A percentile compares a stretch with the other conserved stretches of the same genome.
Evolutionary conservation across 2,329 filamentous ascomycete species (phyloP).

Genomic region (Akanthomyces muscarius): DNA sequence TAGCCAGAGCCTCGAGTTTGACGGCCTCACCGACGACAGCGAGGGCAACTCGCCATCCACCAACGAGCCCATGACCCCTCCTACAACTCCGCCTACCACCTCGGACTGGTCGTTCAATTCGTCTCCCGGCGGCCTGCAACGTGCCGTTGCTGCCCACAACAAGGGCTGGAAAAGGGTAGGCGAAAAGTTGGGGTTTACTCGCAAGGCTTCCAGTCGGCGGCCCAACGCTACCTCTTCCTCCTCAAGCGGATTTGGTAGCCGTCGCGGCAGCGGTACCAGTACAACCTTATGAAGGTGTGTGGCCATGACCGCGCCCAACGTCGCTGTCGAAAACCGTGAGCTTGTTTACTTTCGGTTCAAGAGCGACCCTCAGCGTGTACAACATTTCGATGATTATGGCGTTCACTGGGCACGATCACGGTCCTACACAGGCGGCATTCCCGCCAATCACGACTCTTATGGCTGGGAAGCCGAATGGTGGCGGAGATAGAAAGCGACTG

Average conservation of each 20-base stretch:
- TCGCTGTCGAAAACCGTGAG: conserved; percentile 27
- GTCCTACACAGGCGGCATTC: conserved; percentile 25
- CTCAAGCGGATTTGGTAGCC: conserved; percentile 26
- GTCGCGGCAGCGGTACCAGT: conserved; percentile 33
- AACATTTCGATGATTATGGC: conserved; percentile 7
- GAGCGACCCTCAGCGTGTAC: neutral
- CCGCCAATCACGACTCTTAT: conserved; percentile 41
- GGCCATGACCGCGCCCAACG: conserved; percentile 49
- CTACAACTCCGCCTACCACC: conserved; percentile 63
- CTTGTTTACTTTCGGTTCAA: conserved; percentile 7
- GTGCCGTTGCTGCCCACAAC: conserved; percentile 50
- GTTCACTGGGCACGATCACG: neutral
- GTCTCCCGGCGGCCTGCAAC: conserved; percentile 51
- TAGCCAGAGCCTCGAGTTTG: conserved; percentile 44
- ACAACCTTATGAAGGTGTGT: conserved; percentile 54
- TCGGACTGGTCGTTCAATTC: conserved; percentile 51
- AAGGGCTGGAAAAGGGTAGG: conserved; percentile 64
- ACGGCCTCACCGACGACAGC: conserved; percentile 61
- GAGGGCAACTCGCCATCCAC: conserved; percentile 53
- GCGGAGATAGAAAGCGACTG: conserved; percentile 24
- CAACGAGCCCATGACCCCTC: conserved; percentile 67
- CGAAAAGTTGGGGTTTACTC: conserved; percentile 55
- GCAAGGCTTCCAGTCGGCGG: conserved; percentile 45
- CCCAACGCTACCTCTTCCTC: conserved; percentile 41
- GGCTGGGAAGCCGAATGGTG: conserved; percentile 50